Base-by-base conservation (phyloP, 176 grass and related monocot species). In the Tillandsia leiboldiana region DNA sequence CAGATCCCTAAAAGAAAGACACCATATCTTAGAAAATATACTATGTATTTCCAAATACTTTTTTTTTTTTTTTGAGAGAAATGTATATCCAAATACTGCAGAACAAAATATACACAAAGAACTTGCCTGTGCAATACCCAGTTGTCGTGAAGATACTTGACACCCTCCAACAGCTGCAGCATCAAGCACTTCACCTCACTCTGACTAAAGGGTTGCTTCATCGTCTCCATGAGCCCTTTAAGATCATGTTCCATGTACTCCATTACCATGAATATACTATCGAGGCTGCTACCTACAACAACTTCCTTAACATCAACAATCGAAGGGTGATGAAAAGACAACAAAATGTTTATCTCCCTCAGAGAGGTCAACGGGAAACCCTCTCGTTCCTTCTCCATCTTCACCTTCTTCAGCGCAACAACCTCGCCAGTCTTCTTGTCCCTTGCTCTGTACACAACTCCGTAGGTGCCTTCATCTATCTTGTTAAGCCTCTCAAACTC, bases 1-100 rank as follows among this genome's bases (percentile, higher is more conserved):
- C 20, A 96, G 72, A 72, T 91, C 88, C 83, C 92, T 96, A 70
- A 4, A 65, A 67, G 69, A 64, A 82, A 10, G 10, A 6, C 10
- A 20, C 15, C 56, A 61, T 18, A 23, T 22, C 10, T 61, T 18
- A 10, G 22, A 61, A 61, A 6, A 61, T 18, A 59, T 2, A 61
- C 56, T 18, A 15, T 10, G 13, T 61, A 23, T 61, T 61, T 61
- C 56, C n/a, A 15, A 61, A 20, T 23, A 10, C 22, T 18, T 20
- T 20, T 20, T 20, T 20, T 20, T 20, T 20, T 20, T 20, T 20
- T 20, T 20, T n/a, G n/a, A n/a, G 20, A 20, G 20, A 20, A 20
- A 15, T 10, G 13, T 61, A 23, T 61, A 23, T 61, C 56, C n/a
- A 15, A 61, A 20, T 61, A 10, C 22, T 18, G 17, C 56, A 61